Percentiles rank a stretch among this genome's conserved stretches.
phyloP scores from a whole-genome alignment of 192 early-diverging fungal species.

The Coemansia asiatica region DNA sequence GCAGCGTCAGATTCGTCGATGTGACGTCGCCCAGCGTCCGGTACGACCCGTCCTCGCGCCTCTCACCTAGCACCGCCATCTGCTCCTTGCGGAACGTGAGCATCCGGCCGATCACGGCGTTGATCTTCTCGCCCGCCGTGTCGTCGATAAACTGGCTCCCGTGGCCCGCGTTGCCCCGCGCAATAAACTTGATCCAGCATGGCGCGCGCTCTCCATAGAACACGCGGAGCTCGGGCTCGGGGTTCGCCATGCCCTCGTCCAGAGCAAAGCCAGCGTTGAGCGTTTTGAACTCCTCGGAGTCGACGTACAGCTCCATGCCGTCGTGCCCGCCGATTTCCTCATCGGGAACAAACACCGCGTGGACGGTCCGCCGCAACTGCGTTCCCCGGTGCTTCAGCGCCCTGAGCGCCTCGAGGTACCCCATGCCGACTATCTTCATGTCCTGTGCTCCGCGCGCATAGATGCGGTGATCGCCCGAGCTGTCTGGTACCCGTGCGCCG shows the following conservation, averaged over 20 bases:
- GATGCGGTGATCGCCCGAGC: conserved; percentile 58
- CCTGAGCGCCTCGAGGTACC: conserved; percentile 82
- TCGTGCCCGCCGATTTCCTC: conserved; percentile 85
- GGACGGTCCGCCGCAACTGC: conserved; percentile 67
- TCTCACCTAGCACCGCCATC: conserved; percentile 57
- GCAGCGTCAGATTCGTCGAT: conserved; percentile 75
- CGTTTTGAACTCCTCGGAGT: conserved; percentile 63
- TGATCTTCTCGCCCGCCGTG: conserved; percentile 67
- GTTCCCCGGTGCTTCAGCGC: conserved; percentile 58
- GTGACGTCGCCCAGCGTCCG: conserved; percentile 75
- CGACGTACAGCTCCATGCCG: conserved; percentile 72
- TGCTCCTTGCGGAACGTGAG: conserved; percentile 69
- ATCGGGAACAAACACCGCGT: conserved; percentile 78
- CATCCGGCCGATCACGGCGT: conserved; percentile 68
- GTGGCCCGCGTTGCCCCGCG: conserved; percentile 76
- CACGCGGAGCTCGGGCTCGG: conserved; percentile 65
- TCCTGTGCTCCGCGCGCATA: conserved; percentile 85
- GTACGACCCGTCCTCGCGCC: conserved; percentile 55
- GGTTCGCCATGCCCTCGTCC: conserved; percentile 82
- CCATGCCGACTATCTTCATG: conserved; percentile 87
- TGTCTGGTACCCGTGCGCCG: conserved; percentile 60
- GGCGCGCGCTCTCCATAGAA: conserved; percentile 83
- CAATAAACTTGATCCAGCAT: conserved; percentile 79
- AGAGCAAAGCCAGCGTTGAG: conserved; percentile 82
- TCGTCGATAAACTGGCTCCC: conserved; percentile 80